A percentile compares a stretch with the other conserved stretches of the same genome.
Evolutionary conservation across 23 red algal species (phyloP).

Genomic region (Gracilaria domingensis): DNA sequence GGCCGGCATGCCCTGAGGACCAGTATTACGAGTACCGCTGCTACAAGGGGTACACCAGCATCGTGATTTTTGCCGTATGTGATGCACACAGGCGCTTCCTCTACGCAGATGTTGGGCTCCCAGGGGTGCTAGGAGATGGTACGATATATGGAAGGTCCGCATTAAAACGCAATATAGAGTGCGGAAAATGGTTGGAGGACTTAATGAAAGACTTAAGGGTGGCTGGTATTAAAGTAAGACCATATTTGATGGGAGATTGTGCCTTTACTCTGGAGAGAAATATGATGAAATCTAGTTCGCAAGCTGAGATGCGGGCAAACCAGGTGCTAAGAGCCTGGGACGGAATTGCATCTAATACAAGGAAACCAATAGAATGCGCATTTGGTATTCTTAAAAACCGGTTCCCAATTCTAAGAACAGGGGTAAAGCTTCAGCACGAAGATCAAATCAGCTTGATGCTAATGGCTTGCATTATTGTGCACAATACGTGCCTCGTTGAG

Average conservation of each 20-base stretch:
- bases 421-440: neutral
- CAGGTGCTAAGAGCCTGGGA: constrained; percentile 18
- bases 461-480: no score
- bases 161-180: constrained; percentile 21
- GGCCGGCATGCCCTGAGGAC: neutral
- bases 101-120: constrained; percentile 28
- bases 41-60: constrained; percentile 31
- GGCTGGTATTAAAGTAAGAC: neutral
- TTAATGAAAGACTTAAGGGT: constrained; percentile 6
- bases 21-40: constrained; percentile 41
- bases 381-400: neutral
- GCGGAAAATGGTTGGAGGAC: constrained; percentile 14
- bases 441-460: neutral
- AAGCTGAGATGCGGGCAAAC: neutral
- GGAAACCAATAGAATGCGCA: neutral
- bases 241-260: constrained; percentile 42
- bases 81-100: neutral
- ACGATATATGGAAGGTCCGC: constrained; percentile 4
- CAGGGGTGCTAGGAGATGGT: constrained; percentile 29
- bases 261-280: neutral
- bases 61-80: constrained; percentile 22
- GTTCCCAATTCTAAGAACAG: neutral
- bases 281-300: constrained; percentile 33
- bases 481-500: no score
- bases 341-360: neutral